A percentile compares a stretch with the other conserved stretches of the same genome.
Conservation (phyloP, 441 rosid genomes). For the Caryocar brasiliense region DNA sequence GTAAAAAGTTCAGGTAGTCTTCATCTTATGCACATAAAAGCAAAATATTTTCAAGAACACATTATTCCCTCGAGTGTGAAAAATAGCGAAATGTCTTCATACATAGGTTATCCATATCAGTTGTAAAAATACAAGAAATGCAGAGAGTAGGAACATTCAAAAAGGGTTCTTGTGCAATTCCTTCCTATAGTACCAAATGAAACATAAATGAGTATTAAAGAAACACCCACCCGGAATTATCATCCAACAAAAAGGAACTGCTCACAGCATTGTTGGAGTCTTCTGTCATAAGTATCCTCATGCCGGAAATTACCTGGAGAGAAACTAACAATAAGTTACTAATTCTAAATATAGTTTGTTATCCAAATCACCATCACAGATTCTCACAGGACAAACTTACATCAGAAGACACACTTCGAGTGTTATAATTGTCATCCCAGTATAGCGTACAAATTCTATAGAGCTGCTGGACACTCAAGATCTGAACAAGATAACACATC, state of each 20-base stretch:
- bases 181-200: background rate
- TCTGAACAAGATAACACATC: slow-evolving; percentile 35
- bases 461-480: slow-evolving; percentile 94
- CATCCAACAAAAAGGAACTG: slow-evolving; percentile 91
- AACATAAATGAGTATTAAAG: background rate
- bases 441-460: slow-evolving; percentile 92
- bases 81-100: too few species aligned
- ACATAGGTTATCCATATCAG: too few species aligned
- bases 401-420: slow-evolving; percentile 83
- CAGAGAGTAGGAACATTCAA: too few species aligned
- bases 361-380: background rate
- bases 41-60: too few species aligned
- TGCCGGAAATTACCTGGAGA: slow-evolving; percentile 83
- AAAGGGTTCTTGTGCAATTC: too few species aligned
- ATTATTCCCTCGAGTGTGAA: too few species aligned
- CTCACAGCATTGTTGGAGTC: slow-evolving; percentile 79
- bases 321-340: slow-evolving; percentile 1
- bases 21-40: too few species aligned
- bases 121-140: too few species aligned
- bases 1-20: too few species aligned
- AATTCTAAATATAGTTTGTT: background rate
- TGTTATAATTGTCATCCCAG: slow-evolving; percentile 97
- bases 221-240: slow-evolving; percentile 70
- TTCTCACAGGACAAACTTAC: slow-evolving; percentile 35
- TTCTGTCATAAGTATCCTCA: slow-evolving; percentile 94